These are phyloP conservation scores for Hebeloma cylindrosporum DNA, from an alignment of 768 basidiomycete genomes.

Conservation along the genomic window DNA sequence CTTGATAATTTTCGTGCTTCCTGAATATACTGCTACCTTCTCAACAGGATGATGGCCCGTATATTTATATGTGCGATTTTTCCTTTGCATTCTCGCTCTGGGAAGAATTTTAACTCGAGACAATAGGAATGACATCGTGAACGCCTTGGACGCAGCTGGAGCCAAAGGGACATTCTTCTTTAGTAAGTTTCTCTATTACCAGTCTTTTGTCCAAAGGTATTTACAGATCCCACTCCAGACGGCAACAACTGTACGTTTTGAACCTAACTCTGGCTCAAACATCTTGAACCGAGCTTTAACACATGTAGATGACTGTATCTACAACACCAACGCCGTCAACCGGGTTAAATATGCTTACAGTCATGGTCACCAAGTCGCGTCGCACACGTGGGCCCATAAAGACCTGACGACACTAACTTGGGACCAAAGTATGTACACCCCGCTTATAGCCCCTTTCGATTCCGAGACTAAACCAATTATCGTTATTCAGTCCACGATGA, in stretches of 20 bases:
- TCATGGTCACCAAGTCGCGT: slow-evolving; percentile 43
- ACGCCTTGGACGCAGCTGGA: slow-evolving; percentile 32
- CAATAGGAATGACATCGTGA: slow-evolving; percentile 29
- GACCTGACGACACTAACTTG: slow-evolving; percentile 31
- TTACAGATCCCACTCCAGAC: slow-evolving; percentile 21
- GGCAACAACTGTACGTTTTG: slow-evolving; percentile 38
- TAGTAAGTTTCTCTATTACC: too few species aligned
- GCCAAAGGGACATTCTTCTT: slow-evolving; percentile 46
- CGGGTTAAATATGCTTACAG: slow-evolving; percentile 37
- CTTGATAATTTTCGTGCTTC: not conserved
- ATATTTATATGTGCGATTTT: slow-evolving; percentile 25
- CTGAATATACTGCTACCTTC: not conserved
- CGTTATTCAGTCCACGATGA: slow-evolving; percentile 30
- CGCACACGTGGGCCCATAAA: slow-evolving; percentile 46
- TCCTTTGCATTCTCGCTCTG: not conserved
- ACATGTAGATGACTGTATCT: slow-evolving; percentile 37
- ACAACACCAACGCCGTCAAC: slow-evolving; percentile 23
- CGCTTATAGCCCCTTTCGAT: not conserved
- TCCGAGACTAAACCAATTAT: not conserved
- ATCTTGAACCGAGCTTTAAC: not conserved
- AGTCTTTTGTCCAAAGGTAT: too few species aligned
- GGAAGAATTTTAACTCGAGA: not conserved
- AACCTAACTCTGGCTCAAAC: not conserved
- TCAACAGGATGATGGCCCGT: slow-evolving; percentile 39
- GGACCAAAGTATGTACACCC: slow-evolving; percentile 35